Conservation (phyloP, 768 basidiomycete genomes). For the Cystofilobasidium capitatum region DNA sequence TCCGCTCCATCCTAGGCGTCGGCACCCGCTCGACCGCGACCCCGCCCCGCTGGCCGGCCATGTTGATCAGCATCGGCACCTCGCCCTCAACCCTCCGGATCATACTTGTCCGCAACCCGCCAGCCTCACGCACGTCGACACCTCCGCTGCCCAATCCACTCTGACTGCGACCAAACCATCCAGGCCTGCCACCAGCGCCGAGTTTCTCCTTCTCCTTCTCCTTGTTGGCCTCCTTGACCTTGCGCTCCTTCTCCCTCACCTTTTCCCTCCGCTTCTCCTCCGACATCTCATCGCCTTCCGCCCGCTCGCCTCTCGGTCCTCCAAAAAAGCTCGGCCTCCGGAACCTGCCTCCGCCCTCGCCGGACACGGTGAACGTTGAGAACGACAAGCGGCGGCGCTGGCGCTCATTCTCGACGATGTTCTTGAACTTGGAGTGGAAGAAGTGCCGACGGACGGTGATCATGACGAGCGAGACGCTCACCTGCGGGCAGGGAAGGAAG, state of each 20-base stretch:
- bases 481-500: constrained; percentile 41
- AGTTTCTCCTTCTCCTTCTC: constrained; percentile 26
- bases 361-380: constrained; percentile 60
- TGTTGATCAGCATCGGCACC: constrained; percentile 39
- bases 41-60: constrained; percentile 29
- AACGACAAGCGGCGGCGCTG: constrained; percentile 36
- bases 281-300: constrained; percentile 16
- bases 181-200: constrained; percentile 29
- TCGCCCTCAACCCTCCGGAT: constrained; percentile 41
- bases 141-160: too few relatives aligned
- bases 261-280: constrained; percentile 18
- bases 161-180: too few relatives aligned
- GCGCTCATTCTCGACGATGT: constrained; percentile 47
- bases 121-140: constrained; percentile 26
- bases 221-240: not conserved
- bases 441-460: constrained; percentile 64
- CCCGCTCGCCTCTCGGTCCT: not conserved
- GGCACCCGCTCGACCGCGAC: constrained; percentile 21
- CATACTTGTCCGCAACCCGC: constrained; percentile 39
- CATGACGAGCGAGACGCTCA: constrained; percentile 71
- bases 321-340: constrained; percentile 47
- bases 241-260: constrained; percentile 25
- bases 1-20: constrained; percentile 17
- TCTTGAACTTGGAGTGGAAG: constrained; percentile 59
- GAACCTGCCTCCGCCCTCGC: constrained; percentile 53